phyloP scores from a whole-genome alignment of 73 alveolate species.

The Stentor coeruleus region DNA sequence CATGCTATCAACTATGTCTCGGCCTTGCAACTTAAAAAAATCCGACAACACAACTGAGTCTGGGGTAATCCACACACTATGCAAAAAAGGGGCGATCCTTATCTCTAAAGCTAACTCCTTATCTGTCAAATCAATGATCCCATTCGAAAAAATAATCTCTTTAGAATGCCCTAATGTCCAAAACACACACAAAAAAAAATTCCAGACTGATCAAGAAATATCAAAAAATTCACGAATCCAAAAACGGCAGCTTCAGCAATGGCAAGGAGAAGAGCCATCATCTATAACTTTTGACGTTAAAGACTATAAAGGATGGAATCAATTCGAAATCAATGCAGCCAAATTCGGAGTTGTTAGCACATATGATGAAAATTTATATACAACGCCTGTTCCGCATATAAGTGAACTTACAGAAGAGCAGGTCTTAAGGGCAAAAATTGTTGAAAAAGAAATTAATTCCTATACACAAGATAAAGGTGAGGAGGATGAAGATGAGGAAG shows the following conservation, averaged over 20 bases:
- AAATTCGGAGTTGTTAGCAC: background rate
- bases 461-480: background rate
- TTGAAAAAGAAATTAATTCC: background rate
- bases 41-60: no score
- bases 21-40: no score
- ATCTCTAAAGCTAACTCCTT: no score
- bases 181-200: no score
- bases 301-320: background rate
- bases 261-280: background rate
- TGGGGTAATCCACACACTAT: no score
- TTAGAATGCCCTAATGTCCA: no score
- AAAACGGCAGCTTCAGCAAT: background rate
- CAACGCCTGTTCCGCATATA: background rate
- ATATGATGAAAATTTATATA: background rate
- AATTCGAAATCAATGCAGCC: background rate
- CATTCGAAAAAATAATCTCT: no score
- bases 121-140: no score
- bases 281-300: background rate
- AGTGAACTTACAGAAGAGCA: background rate
- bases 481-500: slow-evolving; percentile 11
- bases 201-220: slow-evolving; percentile 1
- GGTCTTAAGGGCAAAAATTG: background rate
- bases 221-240: background rate
- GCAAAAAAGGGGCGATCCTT: no score
- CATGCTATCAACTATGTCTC: no score